phyloP scores from a whole-genome alignment of 1,284 basidiomycete species.

The Porodaedalea pini region DNA sequence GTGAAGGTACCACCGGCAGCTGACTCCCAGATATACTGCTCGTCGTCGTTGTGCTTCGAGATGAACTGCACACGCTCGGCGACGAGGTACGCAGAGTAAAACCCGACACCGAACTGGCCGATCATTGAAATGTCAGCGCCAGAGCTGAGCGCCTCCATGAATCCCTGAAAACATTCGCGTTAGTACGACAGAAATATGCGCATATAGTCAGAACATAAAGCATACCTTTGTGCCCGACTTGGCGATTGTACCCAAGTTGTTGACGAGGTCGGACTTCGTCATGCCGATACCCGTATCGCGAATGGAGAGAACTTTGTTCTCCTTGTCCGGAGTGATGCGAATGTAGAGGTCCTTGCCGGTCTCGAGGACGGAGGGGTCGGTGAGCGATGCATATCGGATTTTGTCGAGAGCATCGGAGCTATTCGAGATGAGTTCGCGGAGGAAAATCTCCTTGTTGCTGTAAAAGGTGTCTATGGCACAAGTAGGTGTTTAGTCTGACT shows the following conservation, averaged over 20 bases:
- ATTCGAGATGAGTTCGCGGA: slow-evolving; percentile 93
- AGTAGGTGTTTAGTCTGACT: slow-evolving; percentile 18
- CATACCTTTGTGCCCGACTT: slow-evolving; percentile 90
- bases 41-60: slow-evolving; percentile 99
- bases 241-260: slow-evolving; percentile 99
- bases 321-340: slow-evolving; percentile 92
- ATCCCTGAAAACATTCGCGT: slow-evolving; percentile 59
- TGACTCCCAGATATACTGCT: slow-evolving; percentile 99
- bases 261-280: slow-evolving; percentile 98
- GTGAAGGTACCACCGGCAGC: slow-evolving; percentile 99
- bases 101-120: slow-evolving; percentile 97
- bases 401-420: slow-evolving; percentile 95
- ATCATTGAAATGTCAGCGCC: slow-evolving; percentile 97
- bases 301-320: slow-evolving; percentile 89
- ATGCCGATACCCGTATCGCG: slow-evolving; percentile 98
- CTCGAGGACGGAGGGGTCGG: slow-evolving; percentile 86
- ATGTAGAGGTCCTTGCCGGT: slow-evolving; percentile 88
- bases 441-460: slow-evolving; percentile 98
- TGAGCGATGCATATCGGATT: slow-evolving; percentile 91
- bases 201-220: slow-evolving; percentile 21
- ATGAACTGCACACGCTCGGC: slow-evolving; percentile 98
- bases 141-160: slow-evolving; percentile 94
- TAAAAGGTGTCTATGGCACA: slow-evolving; percentile 83
- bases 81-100: slow-evolving; percentile 99
- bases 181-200: slow-evolving; percentile 14